Evolutionary conservation across 257 asterid genomes (phyloP).

Genomic region (Fraxinus cuspidata): DNA sequence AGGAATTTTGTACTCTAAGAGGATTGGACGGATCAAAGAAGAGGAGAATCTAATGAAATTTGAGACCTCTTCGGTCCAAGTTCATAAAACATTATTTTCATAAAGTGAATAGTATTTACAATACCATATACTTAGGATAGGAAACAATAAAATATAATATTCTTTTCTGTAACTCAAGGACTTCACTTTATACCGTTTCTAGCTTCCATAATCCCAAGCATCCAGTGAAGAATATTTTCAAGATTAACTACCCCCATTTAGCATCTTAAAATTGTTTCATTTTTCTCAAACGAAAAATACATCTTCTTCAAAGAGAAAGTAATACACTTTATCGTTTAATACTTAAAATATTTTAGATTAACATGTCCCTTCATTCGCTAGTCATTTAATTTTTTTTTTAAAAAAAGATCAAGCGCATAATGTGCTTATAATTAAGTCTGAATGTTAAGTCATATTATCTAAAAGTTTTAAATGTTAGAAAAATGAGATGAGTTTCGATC

Average conservation of each 20-base stretch:
- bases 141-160: slow-evolving; percentile 1
- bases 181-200: not conserved
- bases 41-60: too few relatives aligned
- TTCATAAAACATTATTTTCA: not conserved
- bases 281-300: too few relatives aligned
- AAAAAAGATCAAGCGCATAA: too few relatives aligned
- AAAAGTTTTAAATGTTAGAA: not conserved
- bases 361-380: too few relatives aligned
- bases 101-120: slow-evolving; percentile 25
- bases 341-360: too few relatives aligned
- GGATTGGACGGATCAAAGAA: not conserved
- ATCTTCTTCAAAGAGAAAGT: too few relatives aligned
- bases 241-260: not conserved
- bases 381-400: too few relatives aligned
- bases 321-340: too few relatives aligned
- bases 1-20: not conserved
- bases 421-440: too few relatives aligned
- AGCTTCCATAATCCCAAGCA: slow-evolving; percentile 24
- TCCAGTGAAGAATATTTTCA: slow-evolving; percentile 31
- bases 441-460: too few relatives aligned
- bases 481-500: too few relatives aligned
- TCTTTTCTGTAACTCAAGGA: not conserved
- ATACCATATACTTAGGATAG: not conserved
- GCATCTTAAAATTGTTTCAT: slow-evolving; percentile 9
- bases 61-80: not conserved